Evolutionary conservation across 495 filamentous ascomycete genomes (phyloP).

Genomic region (Podospora pseudopauciseta): DNA sequence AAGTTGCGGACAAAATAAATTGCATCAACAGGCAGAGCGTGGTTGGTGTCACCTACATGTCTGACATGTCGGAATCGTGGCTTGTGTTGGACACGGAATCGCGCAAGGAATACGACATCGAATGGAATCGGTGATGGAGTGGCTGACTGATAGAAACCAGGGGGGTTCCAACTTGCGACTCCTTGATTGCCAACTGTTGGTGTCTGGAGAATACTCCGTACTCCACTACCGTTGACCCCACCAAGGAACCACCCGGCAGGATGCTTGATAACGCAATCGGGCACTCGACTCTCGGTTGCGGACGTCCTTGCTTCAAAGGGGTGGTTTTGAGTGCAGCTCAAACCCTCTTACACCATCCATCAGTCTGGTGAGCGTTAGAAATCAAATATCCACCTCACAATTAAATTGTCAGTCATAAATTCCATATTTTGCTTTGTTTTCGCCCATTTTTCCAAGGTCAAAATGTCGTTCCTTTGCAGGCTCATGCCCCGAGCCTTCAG

Average conservation of each 20-base stretch:
- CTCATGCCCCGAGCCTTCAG: background rate
- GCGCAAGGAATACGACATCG: background rate
- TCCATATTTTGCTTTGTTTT: background rate
- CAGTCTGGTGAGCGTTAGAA: background rate
- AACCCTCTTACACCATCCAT: background rate
- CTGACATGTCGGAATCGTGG: background rate
- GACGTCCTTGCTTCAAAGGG: background rate
- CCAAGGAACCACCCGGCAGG: background rate
- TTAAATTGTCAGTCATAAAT: background rate
- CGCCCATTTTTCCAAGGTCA: background rate
- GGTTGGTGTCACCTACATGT: background rate
- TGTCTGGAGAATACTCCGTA: background rate
- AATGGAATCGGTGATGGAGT: background rate
- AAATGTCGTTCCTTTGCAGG: background rate
- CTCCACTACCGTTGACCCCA: background rate
- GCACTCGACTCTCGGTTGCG: too few relatives aligned
- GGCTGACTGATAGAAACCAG: background rate
- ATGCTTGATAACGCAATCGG: background rate
- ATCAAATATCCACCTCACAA: background rate
- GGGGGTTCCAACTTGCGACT: background rate
- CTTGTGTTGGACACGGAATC: background rate
- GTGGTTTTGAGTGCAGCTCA: background rate
- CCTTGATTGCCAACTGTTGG: background rate
- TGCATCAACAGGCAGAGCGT: background rate
- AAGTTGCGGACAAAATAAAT: constrained; percentile 1